Conservation (phyloP, 2,329 filamentous ascomycete genomes). For the Pseudogymnoascus sp. region DNA sequence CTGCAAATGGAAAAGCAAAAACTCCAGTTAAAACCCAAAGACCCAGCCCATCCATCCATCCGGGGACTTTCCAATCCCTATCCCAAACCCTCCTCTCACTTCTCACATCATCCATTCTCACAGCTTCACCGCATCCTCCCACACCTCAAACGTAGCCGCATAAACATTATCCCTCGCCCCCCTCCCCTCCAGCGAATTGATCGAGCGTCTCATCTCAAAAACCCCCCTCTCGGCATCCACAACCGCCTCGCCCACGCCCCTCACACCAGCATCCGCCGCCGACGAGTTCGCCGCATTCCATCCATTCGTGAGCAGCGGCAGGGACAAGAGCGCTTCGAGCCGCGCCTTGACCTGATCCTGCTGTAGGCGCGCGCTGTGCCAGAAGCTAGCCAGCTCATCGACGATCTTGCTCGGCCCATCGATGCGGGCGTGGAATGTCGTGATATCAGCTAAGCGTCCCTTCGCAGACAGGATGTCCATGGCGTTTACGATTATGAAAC, state of each 20-base stretch:
- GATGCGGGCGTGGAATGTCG: constrained; percentile 48
- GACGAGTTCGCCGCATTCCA: constrained; percentile 14
- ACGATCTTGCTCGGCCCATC: constrained; percentile 48
- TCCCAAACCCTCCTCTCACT: not conserved
- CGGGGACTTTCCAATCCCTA: not conserved
- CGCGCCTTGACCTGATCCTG: constrained; percentile 26
- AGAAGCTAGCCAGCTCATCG: constrained; percentile 50
- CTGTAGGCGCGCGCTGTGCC: constrained; percentile 52
- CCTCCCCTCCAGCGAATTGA: constrained; percentile 18
- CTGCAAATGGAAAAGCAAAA: not conserved
- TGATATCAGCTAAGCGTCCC: constrained; percentile 46
- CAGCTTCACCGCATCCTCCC: not conserved
- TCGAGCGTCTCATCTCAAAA: constrained; percentile 24
- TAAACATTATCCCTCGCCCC: not conserved
- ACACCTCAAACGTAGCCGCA: not conserved
- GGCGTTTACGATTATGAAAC: constrained; percentile 56
- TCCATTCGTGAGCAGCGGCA: not conserved
- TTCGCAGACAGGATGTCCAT: constrained; percentile 61
- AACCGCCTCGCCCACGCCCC: constrained; percentile 16
- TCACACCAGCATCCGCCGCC: not conserved
- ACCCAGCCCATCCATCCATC: not conserved
- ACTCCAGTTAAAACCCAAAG: not conserved
- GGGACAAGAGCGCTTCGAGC: constrained; percentile 4
- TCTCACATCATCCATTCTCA: not conserved
- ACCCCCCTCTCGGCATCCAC: constrained; percentile 15